A percentile compares a stretch with the other conserved stretches of the same genome.
phyloP scores from a whole-genome alignment of 2,329 filamentous ascomycete species.

The Nemania sp. region DNA sequence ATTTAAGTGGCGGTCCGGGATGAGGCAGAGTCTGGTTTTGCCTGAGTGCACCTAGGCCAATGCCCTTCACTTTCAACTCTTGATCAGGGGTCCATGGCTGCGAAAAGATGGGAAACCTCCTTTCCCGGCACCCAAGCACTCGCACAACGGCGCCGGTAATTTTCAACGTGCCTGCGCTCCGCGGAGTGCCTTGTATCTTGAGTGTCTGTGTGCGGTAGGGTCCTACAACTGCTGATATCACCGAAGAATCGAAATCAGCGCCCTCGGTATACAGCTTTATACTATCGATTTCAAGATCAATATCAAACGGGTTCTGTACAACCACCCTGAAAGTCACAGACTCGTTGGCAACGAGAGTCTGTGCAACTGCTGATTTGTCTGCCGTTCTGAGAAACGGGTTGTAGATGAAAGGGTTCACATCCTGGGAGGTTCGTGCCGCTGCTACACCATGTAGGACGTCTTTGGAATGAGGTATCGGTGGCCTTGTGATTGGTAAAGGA shows the following conservation, averaged over 20 bases:
- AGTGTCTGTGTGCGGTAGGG: conserved; percentile 84
- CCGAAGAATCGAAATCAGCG: conserved; percentile 68
- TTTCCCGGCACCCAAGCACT: conserved; percentile 79
- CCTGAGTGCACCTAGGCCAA: conserved; percentile 66
- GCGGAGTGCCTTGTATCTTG: conserved; percentile 70
- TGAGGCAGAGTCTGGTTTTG: conserved; percentile 47
- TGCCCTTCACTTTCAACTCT: conserved; percentile 75
- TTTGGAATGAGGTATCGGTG: conserved; percentile 68
- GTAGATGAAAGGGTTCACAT: conserved; percentile 87
- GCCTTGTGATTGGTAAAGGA: conserved; percentile 60
- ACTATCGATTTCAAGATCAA: conserved; percentile 87
- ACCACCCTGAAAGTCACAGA: conserved; percentile 77
- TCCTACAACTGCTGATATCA: conserved; percentile 70
- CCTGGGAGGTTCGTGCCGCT: conserved; percentile 58
- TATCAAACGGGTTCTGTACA: conserved; percentile 91
- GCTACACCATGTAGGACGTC: conserved; percentile 57
- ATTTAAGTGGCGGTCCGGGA: conserved; percentile 50
- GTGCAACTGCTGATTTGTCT: conserved; percentile 63
- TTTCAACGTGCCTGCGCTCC: conserved; percentile 67
- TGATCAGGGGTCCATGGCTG: conserved; percentile 74
- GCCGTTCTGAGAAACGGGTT: conserved; percentile 82
- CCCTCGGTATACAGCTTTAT: conserved; percentile 77
- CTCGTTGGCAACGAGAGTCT: conserved; percentile 78
- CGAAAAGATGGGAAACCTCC: conserved; percentile 81
- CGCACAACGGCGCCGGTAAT: conserved; percentile 80